These are phyloP conservation scores for Corymbia citriodora DNA, from an alignment of 441 rosid genomes.

Conservation along the genomic window DNA sequence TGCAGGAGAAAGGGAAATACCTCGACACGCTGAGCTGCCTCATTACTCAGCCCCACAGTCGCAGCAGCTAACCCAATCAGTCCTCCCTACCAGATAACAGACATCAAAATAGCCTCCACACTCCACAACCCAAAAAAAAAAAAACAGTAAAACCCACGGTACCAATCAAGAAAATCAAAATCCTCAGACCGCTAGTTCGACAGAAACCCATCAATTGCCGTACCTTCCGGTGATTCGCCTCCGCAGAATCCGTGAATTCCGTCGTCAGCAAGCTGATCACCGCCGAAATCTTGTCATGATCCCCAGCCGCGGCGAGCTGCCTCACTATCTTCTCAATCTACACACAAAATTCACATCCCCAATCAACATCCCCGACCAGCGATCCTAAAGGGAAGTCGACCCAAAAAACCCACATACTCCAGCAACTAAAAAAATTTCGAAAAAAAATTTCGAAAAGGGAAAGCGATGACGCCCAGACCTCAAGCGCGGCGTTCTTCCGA, in stretches of 20 bases:
- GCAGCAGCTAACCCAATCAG: conserved; percentile 98
- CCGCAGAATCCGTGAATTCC: conserved; percentile 82
- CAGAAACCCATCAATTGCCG: background rate
- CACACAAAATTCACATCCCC: background rate
- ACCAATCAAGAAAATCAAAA: background rate
- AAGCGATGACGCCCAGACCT: conserved; percentile 32
- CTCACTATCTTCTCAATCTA: conserved; percentile 95
- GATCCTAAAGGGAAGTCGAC: too few relatives aligned
- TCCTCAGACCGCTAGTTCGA: background rate
- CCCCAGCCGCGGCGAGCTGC: conserved; percentile 66
- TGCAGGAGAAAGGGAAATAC: conserved; percentile 22
- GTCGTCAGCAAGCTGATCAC: conserved; percentile 71
- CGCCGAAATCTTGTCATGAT: conserved; percentile 91
- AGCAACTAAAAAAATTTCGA: background rate
- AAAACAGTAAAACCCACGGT: background rate
- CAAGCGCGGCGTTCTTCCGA: conserved; percentile 98
- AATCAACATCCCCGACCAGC: too few relatives aligned
- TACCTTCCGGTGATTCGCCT: conserved; percentile 97
- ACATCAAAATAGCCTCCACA: background rate
- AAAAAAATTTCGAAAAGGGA: background rate
- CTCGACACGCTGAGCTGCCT: conserved; percentile 97
- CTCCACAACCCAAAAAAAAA: background rate
- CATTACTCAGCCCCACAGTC: conserved; percentile 87
- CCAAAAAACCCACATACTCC: too few relatives aligned
- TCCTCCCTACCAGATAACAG: conserved; percentile 64